A percentile compares a stretch with the other conserved stretches of the same genome.
Evolutionary conservation across 2,329 filamentous ascomycete species (phyloP).

Genomic region (Penicillium sclerotigenum): DNA sequence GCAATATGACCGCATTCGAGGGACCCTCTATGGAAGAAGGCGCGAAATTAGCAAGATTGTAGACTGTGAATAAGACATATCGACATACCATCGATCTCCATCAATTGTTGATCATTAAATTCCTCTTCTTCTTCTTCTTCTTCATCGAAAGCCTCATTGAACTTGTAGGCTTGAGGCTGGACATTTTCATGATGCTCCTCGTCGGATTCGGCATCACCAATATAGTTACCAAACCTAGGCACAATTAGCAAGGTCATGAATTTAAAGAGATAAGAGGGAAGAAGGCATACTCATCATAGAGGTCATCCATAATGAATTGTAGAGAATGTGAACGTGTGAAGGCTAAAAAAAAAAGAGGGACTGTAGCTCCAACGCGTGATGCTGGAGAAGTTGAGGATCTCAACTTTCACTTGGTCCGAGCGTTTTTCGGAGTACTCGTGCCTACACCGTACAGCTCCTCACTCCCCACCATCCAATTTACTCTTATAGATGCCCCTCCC

Average conservation of each 20-base stretch:
- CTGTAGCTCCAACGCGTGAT: constrained; percentile 19
- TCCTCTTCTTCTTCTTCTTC: constrained; percentile 59
- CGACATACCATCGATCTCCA: constrained; percentile 79
- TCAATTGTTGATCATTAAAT: constrained; percentile 73
- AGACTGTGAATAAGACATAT: not conserved
- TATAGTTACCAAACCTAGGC: constrained; percentile 90
- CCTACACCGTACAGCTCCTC: constrained; percentile 30
- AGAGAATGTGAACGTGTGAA: constrained; percentile 21
- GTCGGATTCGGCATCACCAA: constrained; percentile 89
- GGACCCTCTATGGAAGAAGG: constrained; percentile 66
- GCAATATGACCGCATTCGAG: constrained; percentile 93
- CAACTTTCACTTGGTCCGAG: constrained; percentile 26
- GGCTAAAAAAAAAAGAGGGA: constrained; percentile 6
- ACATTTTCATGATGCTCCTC: constrained; percentile 74
- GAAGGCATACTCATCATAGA: constrained; percentile 82
- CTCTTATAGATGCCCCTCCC: constrained; percentile 10
- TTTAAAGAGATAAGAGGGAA: constrained; percentile 1
- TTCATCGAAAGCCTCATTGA: constrained; percentile 66
- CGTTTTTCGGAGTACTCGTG: constrained; percentile 19
- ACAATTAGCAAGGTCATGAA: constrained; percentile 22
- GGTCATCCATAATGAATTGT: constrained; percentile 70
- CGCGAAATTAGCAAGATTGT: constrained; percentile 25
- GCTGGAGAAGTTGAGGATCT: constrained; percentile 18
- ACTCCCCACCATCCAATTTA: constrained; percentile 16
- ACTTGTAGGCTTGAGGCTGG: constrained; percentile 74